Evolutionary conservation across 2,329 filamentous ascomycete species (phyloP).

Genomic region (Fusarium fujikuroi): DNA sequence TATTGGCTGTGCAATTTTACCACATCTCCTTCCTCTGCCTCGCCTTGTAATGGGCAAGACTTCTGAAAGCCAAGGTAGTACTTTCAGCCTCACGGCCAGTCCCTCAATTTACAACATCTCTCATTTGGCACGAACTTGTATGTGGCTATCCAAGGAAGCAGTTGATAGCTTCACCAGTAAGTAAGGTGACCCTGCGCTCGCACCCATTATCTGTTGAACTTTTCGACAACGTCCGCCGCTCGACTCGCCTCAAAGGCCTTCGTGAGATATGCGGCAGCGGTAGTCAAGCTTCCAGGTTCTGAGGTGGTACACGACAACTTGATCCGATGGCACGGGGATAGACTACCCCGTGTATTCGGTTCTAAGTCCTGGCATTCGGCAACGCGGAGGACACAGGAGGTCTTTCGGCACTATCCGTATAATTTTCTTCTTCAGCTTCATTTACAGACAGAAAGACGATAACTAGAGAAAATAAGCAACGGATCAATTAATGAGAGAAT

Average conservation of each 20-base stretch:
- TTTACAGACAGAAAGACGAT: background rate
- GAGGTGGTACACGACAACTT: background rate
- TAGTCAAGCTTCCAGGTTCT: background rate
- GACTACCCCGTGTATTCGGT: too few species aligned
- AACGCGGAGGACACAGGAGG: too few species aligned
- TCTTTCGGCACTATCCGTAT: background rate
- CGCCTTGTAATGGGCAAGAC: background rate
- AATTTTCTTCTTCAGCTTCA: accelerated
- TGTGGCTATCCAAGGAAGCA: background rate
- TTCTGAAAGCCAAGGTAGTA: accelerated
- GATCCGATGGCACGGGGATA: background rate
- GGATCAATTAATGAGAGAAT: background rate
- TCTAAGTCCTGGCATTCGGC: too few species aligned
- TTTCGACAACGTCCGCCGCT: background rate
- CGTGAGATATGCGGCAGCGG: background rate
- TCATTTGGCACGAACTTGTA: background rate
- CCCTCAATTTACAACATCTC: accelerated
- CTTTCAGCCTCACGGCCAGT: background rate
- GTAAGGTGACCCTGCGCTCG: background rate
- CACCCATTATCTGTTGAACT: background rate
- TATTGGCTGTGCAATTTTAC: background rate
- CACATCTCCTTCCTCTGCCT: background rate
- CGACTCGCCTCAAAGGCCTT: background rate
- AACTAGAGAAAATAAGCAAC: background rate
- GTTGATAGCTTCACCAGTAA: background rate